Conservation (phyloP, 2,329 filamentous ascomycete species). For the Aspergillus aculeatinus region DNA sequence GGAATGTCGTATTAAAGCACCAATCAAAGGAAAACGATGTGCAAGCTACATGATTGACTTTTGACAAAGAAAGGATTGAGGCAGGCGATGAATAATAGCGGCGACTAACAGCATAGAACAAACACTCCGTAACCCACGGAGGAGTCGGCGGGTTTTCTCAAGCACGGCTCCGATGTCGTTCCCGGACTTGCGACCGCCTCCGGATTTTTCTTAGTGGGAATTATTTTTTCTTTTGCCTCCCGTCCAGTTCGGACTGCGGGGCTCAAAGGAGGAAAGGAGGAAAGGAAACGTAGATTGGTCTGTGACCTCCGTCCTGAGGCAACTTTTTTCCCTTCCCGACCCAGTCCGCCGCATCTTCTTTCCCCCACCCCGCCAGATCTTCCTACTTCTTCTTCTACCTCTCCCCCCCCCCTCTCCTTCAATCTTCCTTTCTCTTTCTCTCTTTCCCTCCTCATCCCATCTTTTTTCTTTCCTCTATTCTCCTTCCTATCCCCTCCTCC, state of each 20-base stretch:
- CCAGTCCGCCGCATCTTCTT: constrained; percentile 8
- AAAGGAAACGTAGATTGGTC: background rate
- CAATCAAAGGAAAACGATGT: background rate
- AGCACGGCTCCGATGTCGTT: constrained; percentile 17
- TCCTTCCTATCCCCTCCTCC: constrained; percentile 12
- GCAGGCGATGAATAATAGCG: constrained; percentile 1
- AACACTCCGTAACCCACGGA: too few species aligned
- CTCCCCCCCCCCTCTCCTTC: background rate
- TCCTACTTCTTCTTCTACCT: constrained; percentile 5
- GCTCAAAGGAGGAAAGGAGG: background rate
- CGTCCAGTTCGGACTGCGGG: background rate
- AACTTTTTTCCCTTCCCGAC: constrained; percentile 11
- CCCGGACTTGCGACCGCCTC: background rate
- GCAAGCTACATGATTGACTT: constrained; percentile 1
- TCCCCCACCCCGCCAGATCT: constrained; percentile 9
- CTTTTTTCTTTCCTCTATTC: constrained; percentile 10
- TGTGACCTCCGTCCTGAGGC: constrained; percentile 11
- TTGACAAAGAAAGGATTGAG: background rate
- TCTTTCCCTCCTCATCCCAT: constrained; percentile 12
- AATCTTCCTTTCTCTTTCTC: background rate
- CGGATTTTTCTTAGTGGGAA: too few species aligned
- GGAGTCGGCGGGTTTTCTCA: constrained; percentile 6
- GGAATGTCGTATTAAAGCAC: background rate
- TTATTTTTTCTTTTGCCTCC: background rate
- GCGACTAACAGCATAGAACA: background rate